Percentiles rank a stretch among this genome's conserved stretches.
Conservation (phyloP, 495 filamentous ascomycete genomes). For the Penicillium chermesinum region DNA sequence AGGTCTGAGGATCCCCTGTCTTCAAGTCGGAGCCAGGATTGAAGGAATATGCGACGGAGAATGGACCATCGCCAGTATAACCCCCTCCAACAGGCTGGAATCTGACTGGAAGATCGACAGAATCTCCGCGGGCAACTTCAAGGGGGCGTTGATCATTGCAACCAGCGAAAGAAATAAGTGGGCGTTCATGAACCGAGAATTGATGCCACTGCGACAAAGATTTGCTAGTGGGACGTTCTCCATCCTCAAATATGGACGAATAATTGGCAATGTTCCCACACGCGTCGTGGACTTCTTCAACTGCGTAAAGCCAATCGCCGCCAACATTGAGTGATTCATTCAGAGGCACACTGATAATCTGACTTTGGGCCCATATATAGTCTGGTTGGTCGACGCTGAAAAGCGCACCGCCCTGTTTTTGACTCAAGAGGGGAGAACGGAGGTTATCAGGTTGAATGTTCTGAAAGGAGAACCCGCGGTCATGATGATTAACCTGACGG, state of each 20-base stretch:
- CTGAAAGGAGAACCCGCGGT: constrained; percentile 75
- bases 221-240: constrained; percentile 55
- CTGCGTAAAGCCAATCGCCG: constrained; percentile 80
- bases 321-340: constrained; percentile 77
- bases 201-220: constrained; percentile 66
- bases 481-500: constrained; percentile 68
- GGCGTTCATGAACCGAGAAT: constrained; percentile 84
- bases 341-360: constrained; percentile 68
- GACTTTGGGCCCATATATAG: constrained; percentile 73
- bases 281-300: constrained; percentile 88
- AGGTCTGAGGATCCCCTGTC: constrained; percentile 52
- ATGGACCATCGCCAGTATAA: constrained; percentile 40
- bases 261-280: constrained; percentile 85
- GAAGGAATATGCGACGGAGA: constrained; percentile 52
- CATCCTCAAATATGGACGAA: constrained; percentile 47
- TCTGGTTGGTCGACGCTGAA: constrained; percentile 49
- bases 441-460: constrained; percentile 87
- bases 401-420: constrained; percentile 50
- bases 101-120: constrained; percentile 63
- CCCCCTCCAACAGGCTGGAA: constrained; percentile 57
- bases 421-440: constrained; percentile 63
- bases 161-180: constrained; percentile 59
- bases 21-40: constrained; percentile 50
- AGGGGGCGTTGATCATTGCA: constrained; percentile 78
- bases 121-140: constrained; percentile 69